phyloP scores from a whole-genome alignment of 1,284 basidiomycete genomes.

The Thelephora terrestris region DNA sequence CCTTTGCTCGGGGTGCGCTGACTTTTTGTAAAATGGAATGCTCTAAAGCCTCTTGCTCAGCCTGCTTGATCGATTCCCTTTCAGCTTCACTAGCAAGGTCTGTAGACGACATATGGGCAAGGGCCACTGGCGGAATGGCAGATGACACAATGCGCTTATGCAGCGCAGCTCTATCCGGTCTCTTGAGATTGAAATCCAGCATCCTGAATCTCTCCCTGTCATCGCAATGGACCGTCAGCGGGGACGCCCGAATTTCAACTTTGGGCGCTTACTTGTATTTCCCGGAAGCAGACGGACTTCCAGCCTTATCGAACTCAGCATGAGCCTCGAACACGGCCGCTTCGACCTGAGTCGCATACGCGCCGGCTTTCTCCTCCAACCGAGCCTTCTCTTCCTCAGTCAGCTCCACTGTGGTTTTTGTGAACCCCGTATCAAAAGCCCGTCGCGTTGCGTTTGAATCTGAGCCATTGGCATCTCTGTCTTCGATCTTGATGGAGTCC shows the following conservation, averaged over 20 bases:
- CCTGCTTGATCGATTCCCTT: conserved; percentile 67
- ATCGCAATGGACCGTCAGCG: background rate
- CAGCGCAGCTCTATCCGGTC: conserved; percentile 61
- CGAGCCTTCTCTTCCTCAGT: conserved; percentile 49
- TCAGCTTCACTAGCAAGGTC: conserved; percentile 79
- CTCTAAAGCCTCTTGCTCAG: conserved; percentile 70
- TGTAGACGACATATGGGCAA: conserved; percentile 76
- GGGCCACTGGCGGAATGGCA: conserved; percentile 53
- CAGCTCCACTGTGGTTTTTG: conserved; percentile 25
- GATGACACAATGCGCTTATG: conserved; percentile 66
- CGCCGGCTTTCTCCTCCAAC: conserved; percentile 41
- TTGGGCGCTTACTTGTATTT: conserved; percentile 65
- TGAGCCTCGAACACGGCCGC: conserved; percentile 61
- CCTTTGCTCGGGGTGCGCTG: conserved; percentile 67
- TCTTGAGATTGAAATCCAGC: conserved; percentile 71
- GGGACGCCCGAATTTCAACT: background rate
- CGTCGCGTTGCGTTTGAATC: no score
- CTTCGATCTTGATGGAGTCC: conserved; percentile 25
- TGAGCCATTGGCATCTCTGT: conserved; percentile 8
- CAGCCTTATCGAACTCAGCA: conserved; percentile 66
- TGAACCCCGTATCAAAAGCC: background rate
- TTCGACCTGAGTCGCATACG: conserved; percentile 60
- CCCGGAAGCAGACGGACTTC: conserved; percentile 51
- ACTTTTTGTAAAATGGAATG: conserved; percentile 73
- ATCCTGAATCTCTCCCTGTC: conserved; percentile 74